These are phyloP conservation scores for Tuber melanosporum DNA, from an alignment of 495 filamentous ascomycete genomes.

Conservation along the genomic window DNA sequence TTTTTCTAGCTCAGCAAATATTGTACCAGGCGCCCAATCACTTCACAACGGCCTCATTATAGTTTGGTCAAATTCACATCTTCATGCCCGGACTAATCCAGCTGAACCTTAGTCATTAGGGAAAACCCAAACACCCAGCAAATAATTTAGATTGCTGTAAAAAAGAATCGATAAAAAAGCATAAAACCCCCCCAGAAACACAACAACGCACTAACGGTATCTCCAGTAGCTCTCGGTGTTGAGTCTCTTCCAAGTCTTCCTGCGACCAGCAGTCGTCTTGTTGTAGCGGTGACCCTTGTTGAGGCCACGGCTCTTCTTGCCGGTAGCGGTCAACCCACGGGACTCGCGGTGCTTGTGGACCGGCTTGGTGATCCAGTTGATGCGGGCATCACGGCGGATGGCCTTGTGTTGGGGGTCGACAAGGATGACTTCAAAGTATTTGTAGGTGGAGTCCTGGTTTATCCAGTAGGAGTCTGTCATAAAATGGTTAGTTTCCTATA, in stretches of 20 bases:
- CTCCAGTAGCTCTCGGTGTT: constrained; percentile 91
- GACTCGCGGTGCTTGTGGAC: constrained; percentile 99
- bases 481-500: neutral
- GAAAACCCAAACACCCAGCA: constrained; percentile 2
- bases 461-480: constrained; percentile 89
- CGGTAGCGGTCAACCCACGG: constrained; percentile 91
- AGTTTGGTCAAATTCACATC: neutral
- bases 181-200: neutral
- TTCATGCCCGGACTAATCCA: neutral
- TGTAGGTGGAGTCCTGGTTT: constrained; percentile 99
- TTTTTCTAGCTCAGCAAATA: neutral
- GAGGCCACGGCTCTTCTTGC: constrained; percentile 98
- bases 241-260: constrained; percentile 99
- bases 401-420: constrained; percentile 99
- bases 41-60: neutral
- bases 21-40: neutral
- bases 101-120: neutral
- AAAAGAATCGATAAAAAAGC: neutral
- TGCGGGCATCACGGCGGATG: constrained; percentile 95
- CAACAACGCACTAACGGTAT: constrained; percentile 19
- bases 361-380: constrained; percentile 99
- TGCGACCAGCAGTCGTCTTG: constrained; percentile 88
- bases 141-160: neutral
- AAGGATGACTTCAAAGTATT: constrained; percentile 99
- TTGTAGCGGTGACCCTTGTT: constrained; percentile 98